Evolutionary conservation across 352 stramenopile species (phyloP).

Genomic region (Globisporangium yorkense): DNA sequence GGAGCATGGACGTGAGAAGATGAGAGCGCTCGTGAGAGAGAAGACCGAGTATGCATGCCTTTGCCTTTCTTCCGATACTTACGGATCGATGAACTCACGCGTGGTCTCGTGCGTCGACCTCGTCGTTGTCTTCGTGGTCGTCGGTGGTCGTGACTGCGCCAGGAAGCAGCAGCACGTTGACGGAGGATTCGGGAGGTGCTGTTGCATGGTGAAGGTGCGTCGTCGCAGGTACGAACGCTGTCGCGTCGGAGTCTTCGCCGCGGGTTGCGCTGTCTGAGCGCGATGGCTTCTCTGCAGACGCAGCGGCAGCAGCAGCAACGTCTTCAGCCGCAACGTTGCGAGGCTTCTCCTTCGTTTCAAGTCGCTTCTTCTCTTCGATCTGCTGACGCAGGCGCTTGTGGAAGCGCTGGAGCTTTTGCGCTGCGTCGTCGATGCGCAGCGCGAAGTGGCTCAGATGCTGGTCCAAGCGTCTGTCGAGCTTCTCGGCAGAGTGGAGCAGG

Average conservation of each 20-base stretch:
- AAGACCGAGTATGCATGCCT: not conserved
- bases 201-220: not conserved
- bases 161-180: constrained; percentile 7
- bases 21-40: not conserved
- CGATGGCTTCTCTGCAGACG: not conserved
- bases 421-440: constrained; percentile 25
- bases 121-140: constrained; percentile 4
- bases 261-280: not conserved
- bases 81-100: not conserved
- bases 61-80: not conserved
- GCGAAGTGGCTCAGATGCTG: constrained; percentile 29
- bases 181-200: not conserved
- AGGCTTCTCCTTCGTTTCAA: not conserved
- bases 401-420: constrained; percentile 31
- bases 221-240: not conserved
- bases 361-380: constrained; percentile 15
- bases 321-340: not conserved
- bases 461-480: constrained; percentile 38
- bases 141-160: constrained; percentile 14
- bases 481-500: constrained; percentile 31
- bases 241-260: not conserved
- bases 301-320: not conserved
- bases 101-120: not conserved
- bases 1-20: not conserved
- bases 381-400: constrained; percentile 29